Conservation (phyloP, 306 rosid genomes). For the Psophocarpus tetragonolobus region DNA sequence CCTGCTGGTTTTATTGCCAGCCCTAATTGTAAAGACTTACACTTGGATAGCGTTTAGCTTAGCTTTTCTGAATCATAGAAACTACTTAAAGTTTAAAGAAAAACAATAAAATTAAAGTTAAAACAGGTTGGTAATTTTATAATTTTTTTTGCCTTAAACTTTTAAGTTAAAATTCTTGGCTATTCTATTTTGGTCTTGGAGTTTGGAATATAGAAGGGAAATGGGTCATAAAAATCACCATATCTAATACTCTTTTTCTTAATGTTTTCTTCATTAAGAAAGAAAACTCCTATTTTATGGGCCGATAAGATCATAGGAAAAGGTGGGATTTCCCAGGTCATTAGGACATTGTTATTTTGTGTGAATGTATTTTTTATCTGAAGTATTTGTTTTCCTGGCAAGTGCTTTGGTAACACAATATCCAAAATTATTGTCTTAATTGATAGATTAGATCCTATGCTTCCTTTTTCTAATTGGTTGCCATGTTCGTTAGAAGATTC, state of each 20-base stretch:
- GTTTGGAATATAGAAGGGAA: background rate
- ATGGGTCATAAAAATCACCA: background rate
- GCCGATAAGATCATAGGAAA: background rate
- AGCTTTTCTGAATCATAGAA: background rate
- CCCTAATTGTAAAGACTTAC: background rate
- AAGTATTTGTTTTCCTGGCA: background rate
- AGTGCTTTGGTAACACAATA: background rate
- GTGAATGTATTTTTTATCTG: background rate
- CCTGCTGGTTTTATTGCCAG: background rate
- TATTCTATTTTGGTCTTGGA: background rate
- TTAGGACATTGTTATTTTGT: background rate
- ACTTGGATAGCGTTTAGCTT: background rate
- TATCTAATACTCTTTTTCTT: background rate
- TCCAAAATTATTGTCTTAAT: background rate
- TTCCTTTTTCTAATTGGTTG: slow-evolving; percentile 26
- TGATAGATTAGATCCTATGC: slow-evolving; percentile 22
- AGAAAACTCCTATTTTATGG: background rate
- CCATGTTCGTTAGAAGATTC: slow-evolving; percentile 25
- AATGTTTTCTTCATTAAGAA: background rate
- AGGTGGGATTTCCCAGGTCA: background rate
- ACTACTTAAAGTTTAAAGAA: background rate
- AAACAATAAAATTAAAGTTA: background rate
- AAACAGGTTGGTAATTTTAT: background rate
- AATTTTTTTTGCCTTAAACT: background rate
- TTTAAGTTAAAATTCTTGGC: background rate